Percentiles rank a stretch among this genome's conserved stretches.
Evolutionary conservation across 2,329 filamentous ascomycete species (phyloP).

Genomic region (Cladosporium halotolerans): DNA sequence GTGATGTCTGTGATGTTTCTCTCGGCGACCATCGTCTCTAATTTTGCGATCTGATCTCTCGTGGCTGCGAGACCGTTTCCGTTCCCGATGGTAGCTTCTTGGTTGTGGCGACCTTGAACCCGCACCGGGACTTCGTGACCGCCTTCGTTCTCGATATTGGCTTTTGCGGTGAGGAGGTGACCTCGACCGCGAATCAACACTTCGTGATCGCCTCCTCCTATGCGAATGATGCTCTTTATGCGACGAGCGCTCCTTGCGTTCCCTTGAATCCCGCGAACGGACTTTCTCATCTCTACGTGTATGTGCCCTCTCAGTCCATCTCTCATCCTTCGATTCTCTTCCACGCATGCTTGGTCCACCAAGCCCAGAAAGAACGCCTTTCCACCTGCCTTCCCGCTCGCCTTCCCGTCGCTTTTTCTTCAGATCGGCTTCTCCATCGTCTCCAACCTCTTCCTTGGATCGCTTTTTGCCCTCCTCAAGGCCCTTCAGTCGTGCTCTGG

Average conservation of each 20-base stretch:
- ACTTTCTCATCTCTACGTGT: not conserved
- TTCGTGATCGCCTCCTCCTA: conserved; percentile 1
- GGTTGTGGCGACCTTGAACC: no score
- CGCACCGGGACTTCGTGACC: not conserved
- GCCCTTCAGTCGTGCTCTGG: conserved; percentile 60
- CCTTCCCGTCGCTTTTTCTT: conserved; percentile 2
- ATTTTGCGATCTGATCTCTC: not conserved
- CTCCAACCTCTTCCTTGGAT: conserved; percentile 16
- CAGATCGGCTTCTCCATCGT: not conserved
- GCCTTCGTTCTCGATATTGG: not conserved
- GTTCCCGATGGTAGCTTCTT: not conserved
- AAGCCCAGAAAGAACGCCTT: conserved; percentile 15
- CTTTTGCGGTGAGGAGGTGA: not conserved
- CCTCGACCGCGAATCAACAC: conserved; percentile 6
- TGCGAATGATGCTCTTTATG: not conserved
- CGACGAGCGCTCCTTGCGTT: not conserved
- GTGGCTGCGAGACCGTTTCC: not conserved
- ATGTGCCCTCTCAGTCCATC: not conserved
- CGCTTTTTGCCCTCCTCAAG: conserved; percentile 33
- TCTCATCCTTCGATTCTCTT: conserved; percentile 2
- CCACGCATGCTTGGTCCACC: not conserved
- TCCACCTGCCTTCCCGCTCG: conserved; percentile 19
- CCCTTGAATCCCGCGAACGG: not conserved
- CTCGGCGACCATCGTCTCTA: no score
- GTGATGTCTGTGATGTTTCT: no score